Base-by-base conservation (phyloP, 116 monocot species). In the Dioscorea cayenensis region DNA sequence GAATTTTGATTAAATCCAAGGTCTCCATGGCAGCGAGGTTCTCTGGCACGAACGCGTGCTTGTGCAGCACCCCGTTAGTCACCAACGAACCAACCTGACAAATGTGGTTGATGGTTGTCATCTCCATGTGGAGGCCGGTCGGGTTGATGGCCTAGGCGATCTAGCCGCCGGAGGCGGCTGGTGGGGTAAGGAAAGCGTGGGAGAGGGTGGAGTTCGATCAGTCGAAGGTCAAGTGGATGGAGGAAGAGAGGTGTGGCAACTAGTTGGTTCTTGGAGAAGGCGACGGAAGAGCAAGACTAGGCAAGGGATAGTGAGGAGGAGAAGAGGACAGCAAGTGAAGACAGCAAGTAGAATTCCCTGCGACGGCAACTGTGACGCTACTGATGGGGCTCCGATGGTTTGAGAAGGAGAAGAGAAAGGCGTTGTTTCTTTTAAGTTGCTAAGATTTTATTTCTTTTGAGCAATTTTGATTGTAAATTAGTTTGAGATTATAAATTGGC, bases 101-200 rank as follows among this genome's bases (percentile, higher is more conserved):
- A 66, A 92, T 88, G 81, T 88, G 81, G 71, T 81, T 88, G 66
- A 92, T 73, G 36, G 0, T 32, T 70, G 66, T 66, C 68, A 36
- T 72, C 51, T 83, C 18, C 92, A 92, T 92, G 36, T 75, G 75
- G 29, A 51, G 22, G 60, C 37, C 71, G 36, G 49, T 48, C 6
- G 88, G 88, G 77, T 92, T 92, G 36, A 92, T 79, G 25, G 77
- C 85, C 91, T 87, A 91, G 10, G 81, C 85, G 28, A 88, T 72
- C 90, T 88, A 94, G 6, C 84, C 84, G 9, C 28, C 14, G 66
- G 77, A 19, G 49, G 67, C 11, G 0, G 67, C 35, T 71, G 75
- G 76, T 27, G 81, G 66, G 7, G 84, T 75, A 14, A 76, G 60
- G 86, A 80, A 95, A 71, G 91, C 95, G 38, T 91, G 27, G 66